These are phyloP conservation scores for Orbilia javanica DNA, from an alignment of 2,329 filamentous ascomycete genomes.

Conservation along the genomic window DNA sequence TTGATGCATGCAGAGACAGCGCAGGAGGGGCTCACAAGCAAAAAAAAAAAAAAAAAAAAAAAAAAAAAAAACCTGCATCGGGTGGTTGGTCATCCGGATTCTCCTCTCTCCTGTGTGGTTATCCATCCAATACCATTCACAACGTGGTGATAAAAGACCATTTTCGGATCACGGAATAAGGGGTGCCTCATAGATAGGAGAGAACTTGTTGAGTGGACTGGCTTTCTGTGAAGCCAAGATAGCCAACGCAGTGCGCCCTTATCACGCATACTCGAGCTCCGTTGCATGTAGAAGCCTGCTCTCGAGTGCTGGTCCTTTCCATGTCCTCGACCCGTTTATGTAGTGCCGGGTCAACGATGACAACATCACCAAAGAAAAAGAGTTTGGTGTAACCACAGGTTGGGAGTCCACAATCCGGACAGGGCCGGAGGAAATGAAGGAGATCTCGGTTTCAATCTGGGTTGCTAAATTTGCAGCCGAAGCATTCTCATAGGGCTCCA, in stretches of 20 bases:
- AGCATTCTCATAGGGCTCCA: conserved; percentile 1
- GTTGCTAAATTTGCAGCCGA: conserved; percentile 9
- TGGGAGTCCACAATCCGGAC: conserved; percentile 2
- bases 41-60: background rate
- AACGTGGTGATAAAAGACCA: conserved; percentile 30
- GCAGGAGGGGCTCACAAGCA: conserved; percentile 26
- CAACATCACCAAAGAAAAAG: conserved; percentile 10
- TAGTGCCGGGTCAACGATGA: background rate
- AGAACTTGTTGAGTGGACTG: conserved; percentile 1
- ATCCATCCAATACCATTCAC: conserved; percentile 4
- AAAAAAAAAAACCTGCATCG: conserved; percentile 9
- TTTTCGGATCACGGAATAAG: conserved; percentile 20
- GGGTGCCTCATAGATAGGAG: conserved; percentile 11
- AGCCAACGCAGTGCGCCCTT: background rate
- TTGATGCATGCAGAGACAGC: conserved; percentile 42
- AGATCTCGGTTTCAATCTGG: background rate
- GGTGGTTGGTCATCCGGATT: conserved; percentile 22
- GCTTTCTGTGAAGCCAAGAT: conserved; percentile 9
- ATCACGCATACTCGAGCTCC: conserved; percentile 25
- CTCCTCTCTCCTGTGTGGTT: background rate
- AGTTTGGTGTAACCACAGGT: conserved; percentile 34
- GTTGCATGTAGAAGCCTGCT: background rate
- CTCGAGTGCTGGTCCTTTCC: background rate
- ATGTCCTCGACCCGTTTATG: background rate
- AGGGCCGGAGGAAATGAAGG: conserved; percentile 4